Conservation (phyloP, 2,329 filamentous ascomycete genomes). For the Aspergillus aculeatus region DNA sequence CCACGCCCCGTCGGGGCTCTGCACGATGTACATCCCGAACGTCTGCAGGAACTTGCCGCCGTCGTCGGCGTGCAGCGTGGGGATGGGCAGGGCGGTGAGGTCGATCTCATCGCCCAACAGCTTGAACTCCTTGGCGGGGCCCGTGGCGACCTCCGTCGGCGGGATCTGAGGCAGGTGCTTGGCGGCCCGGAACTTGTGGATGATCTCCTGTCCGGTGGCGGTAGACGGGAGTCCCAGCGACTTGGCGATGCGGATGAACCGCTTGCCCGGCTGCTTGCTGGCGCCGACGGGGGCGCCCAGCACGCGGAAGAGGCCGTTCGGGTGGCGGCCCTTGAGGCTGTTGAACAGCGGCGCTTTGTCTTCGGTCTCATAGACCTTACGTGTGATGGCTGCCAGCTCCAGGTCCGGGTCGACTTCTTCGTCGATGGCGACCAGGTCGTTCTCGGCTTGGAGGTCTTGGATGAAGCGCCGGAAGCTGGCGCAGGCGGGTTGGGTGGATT, state of each 20-base stretch:
- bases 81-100: constrained; percentile 44
- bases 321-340: constrained; percentile 48
- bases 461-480: constrained; percentile 50
- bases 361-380: constrained; percentile 46
- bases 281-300: constrained; percentile 47
- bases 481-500: constrained; percentile 17
- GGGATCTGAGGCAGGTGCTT: constrained; percentile 33
- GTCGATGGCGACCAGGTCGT: constrained; percentile 49
- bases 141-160: constrained; percentile 35
- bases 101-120: constrained; percentile 44
- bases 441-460: constrained; percentile 43
- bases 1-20: constrained; percentile 48
- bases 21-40: constrained; percentile 51
- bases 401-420: constrained; percentile 44
- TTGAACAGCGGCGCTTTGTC: constrained; percentile 54
- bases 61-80: constrained; percentile 46
- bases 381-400: constrained; percentile 50
- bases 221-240: constrained; percentile 44
- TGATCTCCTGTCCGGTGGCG: constrained; percentile 39
- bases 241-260: constrained; percentile 45
- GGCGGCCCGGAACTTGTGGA: constrained; percentile 44
- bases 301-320: constrained; percentile 49
- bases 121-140: constrained; percentile 46
- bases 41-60: constrained; percentile 54
- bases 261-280: constrained; percentile 29